Evolutionary conservation across 225 moss, liverwort and hornwort species (phyloP), one percentile per base, ranked within the genome.

Genomic region (Sphagnum tenellum): DNA sequence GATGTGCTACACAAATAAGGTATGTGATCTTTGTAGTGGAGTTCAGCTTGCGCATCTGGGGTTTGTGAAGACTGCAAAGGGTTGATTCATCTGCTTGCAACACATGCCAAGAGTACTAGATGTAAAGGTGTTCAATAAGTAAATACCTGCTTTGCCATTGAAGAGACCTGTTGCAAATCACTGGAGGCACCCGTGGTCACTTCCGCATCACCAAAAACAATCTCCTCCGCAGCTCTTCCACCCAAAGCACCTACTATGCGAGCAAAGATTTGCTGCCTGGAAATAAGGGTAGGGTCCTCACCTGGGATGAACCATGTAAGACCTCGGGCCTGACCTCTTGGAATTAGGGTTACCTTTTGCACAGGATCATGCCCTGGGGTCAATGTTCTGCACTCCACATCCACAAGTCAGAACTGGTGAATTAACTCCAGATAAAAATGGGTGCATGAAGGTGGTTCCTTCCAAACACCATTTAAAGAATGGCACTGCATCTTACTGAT

Each of bases 111-210:
- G 29, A 29, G 29, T 29, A 29, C 29, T 29, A 29, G 29, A 29
- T 29, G 29, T 29, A 29, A 29, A 29, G 29, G 29, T 29, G 29
- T 29, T 12, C 54, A 7, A 12, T 12, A 55, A 55, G 8, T 12
- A 55, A 55, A 7, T 12, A 70, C 64, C 57, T 70, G 70, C 55
- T 57, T 63, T 2, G 70, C 70, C 64, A 70, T 64, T 45, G 63
- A 63, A 11, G 63, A 51, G 29, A 70, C 70, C 56, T 70, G 70
- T 56, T 63, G 62, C 55, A 70, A 49, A 64, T 70, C 70, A 48
- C 64, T 70, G 5, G 70, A 70, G 63, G 70, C 70, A 12, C 70
- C 63, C 3, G 70, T 70, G 11, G 70, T 70, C 48, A 64, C 70
- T 29, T 70, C 64, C 6, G 47, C 13, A 3, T 70, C 64, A 56